phyloP scores from a whole-genome alignment of 495 filamentous ascomycete genomes.

The Daldinia childiae region DNA sequence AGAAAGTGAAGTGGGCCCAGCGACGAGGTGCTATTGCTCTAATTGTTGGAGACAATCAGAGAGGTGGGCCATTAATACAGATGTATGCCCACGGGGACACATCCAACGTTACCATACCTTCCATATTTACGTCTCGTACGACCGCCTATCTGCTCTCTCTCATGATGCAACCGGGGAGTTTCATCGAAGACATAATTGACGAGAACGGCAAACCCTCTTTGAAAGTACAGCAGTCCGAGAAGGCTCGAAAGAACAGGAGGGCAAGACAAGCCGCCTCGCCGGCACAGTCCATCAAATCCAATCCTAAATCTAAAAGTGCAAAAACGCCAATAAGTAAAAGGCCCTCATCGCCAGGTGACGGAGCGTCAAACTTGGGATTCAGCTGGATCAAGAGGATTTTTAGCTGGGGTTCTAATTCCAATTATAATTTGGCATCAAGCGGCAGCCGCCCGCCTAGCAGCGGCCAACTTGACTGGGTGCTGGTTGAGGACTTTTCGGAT shows the following conservation, averaged over 20 bases:
- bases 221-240: constrained; percentile 60
- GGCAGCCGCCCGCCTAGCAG: constrained; percentile 77
- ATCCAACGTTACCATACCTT: constrained; percentile 91
- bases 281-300: constrained; percentile 31
- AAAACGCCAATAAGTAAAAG: constrained; percentile 27
- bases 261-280: constrained; percentile 44
- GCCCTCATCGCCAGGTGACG: constrained; percentile 20
- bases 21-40: constrained; percentile 85
- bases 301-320: constrained; percentile 30
- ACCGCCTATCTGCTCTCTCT: constrained; percentile 94
- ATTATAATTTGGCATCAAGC: constrained; percentile 31
- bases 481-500: constrained; percentile 73
- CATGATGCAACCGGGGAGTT: constrained; percentile 76
- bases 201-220: constrained; percentile 59
- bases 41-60: constrained; percentile 93
- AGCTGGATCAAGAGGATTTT: constrained; percentile 68
- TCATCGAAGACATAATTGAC: constrained; percentile 63
- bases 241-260: constrained; percentile 53
- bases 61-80: constrained; percentile 85
- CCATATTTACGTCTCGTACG: constrained; percentile 93
- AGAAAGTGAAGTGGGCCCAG: constrained; percentile 97
- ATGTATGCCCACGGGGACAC: constrained; percentile 98
- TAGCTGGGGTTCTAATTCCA: constrained; percentile 59
- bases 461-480: constrained; percentile 81
- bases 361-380: neutral